Evolutionary conservation across 495 filamentous ascomycete genomes (phyloP), one percentile per base, ranked within the genome.

Genomic region (Podospora didyma): DNA sequence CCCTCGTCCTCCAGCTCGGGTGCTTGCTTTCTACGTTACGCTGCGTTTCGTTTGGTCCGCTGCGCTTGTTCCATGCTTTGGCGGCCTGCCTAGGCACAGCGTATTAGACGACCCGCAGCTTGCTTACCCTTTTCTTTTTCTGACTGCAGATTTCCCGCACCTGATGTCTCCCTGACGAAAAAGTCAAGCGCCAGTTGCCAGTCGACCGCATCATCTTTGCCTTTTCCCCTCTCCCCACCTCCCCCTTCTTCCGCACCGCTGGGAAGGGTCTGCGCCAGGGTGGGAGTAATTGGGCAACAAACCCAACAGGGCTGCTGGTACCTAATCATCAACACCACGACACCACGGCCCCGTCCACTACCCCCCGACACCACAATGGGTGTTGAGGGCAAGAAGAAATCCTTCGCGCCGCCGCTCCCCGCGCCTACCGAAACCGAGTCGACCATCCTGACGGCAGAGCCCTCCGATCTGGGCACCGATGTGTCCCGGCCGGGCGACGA

Each of bases 381-480:
- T 72, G 78, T 85, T 74, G 84, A 88, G 54, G 53, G 51, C 24
- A 81, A 79, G 63, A 84, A 77, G 69, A 83, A 79, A 74, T 59
- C 66, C 47, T 48, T 58, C 41, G 56, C 53, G 22, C 85, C 84
- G 69, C 82, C 86, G 62, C 73, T 91, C 66, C 89, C 89, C 64
- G 86, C 86, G 64, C 88, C 88, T 59, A 92, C 89, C 69, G 89
- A 91, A 71, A 87, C 87, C 60, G 84, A 89, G 57, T 84, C 85
- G 64, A 81, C 80, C 57, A 73, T 78, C 37, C 70, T 71, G 21
- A 74, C 76, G 22, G 76, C 78, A 48, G 22, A 44, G 17, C 60
- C 62, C 11, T 57, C 78, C 59, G 87, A 86, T 69, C 68, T 80
- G 52, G 81, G 78, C 54, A 87, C 83, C 73, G 91, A 96, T 75